Conservation (phyloP, 495 filamentous ascomycete species). For the Saxophila tyrrhenica region DNA sequence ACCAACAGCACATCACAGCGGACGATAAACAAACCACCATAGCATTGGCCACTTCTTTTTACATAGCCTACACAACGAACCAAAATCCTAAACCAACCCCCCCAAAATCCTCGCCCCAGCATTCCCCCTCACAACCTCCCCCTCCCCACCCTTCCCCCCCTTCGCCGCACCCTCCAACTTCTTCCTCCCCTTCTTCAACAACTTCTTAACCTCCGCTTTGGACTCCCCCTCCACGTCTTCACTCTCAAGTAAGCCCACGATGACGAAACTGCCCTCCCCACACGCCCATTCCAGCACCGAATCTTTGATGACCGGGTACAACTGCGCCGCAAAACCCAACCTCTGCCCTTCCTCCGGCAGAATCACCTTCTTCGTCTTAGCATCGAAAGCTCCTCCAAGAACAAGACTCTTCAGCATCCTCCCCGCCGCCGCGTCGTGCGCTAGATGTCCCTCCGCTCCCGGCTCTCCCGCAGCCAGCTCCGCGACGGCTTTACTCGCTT, state of each 20-base stretch:
- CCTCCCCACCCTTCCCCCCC: slow-evolving; percentile 25
- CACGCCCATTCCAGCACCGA: slow-evolving; percentile 78
- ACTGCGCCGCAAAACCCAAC: slow-evolving; percentile 64
- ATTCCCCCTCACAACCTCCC: slow-evolving; percentile 38
- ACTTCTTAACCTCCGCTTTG: slow-evolving; percentile 51
- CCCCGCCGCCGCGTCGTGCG: slow-evolving; percentile 53
- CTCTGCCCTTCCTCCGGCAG: slow-evolving; percentile 51
- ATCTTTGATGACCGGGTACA: slow-evolving; percentile 63
- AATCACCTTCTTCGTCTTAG: slow-evolving; percentile 49
- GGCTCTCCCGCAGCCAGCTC: slow-evolving; percentile 53
- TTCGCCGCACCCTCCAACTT: slow-evolving; percentile 39
- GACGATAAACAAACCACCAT: no score
- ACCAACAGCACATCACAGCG: no score
- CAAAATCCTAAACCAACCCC: slow-evolving; percentile 24
- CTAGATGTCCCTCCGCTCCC: slow-evolving; percentile 39
- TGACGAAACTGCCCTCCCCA: slow-evolving; percentile 67
- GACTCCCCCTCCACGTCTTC: slow-evolving; percentile 59
- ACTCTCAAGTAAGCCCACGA: slow-evolving; percentile 68
- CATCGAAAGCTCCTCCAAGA: slow-evolving; percentile 73
- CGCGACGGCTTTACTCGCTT: slow-evolving; percentile 59
- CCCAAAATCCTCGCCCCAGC: slow-evolving; percentile 44
- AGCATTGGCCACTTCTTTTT: no score
- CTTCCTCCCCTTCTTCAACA: slow-evolving; percentile 47
- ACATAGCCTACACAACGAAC: no score
- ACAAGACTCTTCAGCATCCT: slow-evolving; percentile 84